phyloP scores from a whole-genome alignment of 371 early-diverging fungal species.

The Smittium culicis region DNA sequence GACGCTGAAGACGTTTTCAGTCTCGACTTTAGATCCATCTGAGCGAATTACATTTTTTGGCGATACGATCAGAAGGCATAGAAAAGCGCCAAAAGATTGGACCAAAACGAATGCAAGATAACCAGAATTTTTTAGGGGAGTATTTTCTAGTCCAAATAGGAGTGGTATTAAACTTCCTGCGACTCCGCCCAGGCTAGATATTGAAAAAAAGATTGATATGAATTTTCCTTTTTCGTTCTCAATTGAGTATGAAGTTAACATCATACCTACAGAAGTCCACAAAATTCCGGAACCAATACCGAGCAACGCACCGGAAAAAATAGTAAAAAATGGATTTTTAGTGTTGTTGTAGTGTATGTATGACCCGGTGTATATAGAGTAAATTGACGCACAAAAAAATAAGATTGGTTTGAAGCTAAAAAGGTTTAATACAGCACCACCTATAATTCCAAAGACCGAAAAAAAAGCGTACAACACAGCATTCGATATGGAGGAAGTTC shows the following conservation, averaged over 20 bases:
- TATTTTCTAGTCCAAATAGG: too few relatives aligned
- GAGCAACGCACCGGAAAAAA: slow-evolving; percentile 29
- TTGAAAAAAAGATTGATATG: slow-evolving; percentile 62
- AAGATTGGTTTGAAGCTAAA: slow-evolving; percentile 19
- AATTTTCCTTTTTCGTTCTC: slow-evolving; percentile 58
- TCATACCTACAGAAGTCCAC: slow-evolving; percentile 63
- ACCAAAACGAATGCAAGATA: slow-evolving; percentile 49
- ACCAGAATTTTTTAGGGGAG: slow-evolving; percentile 38
- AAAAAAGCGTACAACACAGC: slow-evolving; percentile 43
- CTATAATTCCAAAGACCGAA: slow-evolving; percentile 38
- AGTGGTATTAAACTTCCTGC: slow-evolving; percentile 57
- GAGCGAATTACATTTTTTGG: slow-evolving; percentile 39
- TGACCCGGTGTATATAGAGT: slow-evolving; percentile 23
- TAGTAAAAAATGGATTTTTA: slow-evolving; percentile 14
- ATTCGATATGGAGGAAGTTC: slow-evolving; percentile 39
- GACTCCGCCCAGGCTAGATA: slow-evolving; percentile 63
- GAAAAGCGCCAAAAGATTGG: slow-evolving; percentile 40
- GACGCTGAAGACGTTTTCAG: slow-evolving; percentile 32
- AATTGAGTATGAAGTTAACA: too few relatives aligned
- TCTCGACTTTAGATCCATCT: slow-evolving; percentile 43
- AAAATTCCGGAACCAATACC: slow-evolving; percentile 35
- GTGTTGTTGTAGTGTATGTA: slow-evolving; percentile 16
- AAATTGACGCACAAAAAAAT: slow-evolving; percentile 11
- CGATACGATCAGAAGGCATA: slow-evolving; percentile 39
- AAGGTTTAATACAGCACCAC: slow-evolving; percentile 19